Evolutionary conservation across 2,329 filamentous ascomycete species (phyloP), one percentile per base, ranked within the genome.

Genomic region (Truncatella angustata): DNA sequence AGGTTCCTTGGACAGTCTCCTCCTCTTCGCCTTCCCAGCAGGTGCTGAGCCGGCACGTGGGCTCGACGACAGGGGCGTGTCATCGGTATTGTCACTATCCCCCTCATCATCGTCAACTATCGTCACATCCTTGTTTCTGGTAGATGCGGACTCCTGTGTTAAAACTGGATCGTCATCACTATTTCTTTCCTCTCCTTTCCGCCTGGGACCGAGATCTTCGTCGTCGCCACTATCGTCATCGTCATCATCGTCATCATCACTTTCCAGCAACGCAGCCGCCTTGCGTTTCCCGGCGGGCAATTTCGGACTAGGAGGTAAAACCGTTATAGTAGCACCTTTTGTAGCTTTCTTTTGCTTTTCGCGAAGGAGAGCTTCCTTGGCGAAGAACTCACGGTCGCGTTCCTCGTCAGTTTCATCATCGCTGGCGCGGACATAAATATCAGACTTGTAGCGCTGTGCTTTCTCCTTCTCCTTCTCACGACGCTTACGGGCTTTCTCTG

Each of bases 371-470:
- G 86, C 84, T 70, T 97, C 92, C 14, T 82, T 78, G 2, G 80
- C 84, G 69, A 93, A 97, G 70, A 97, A 97, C 18, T 81, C 84
- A 20, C 75, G 69, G 46, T 78, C 77, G 14, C 89, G 82, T 52
- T 83, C 81, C 43, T 91, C 90, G 63, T 96, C 91, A n/a, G 81
- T 86, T 60, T 96, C 91, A 49, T 97, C 94, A 65, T 97, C 94
- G 59, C 88, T 91, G 34, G 87, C 85, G 53, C 87, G 82, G 47
- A 99, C 88, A 62, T 85, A 93, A 35, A 93, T 71, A 21, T 86
- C 85, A 62, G 89, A 95, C 76, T 97, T 97, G 72, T 94, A 88
- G 65, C 87, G 88, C 28, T 77, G 76, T 45, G 84, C 79, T 70
- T 91, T 91, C 63, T 92, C 90, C n/a, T 82, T 73, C 58, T 96